These are phyloP conservation scores for Globisporangium solare DNA, from an alignment of 352 stramenopile species.

Conservation along the genomic window DNA sequence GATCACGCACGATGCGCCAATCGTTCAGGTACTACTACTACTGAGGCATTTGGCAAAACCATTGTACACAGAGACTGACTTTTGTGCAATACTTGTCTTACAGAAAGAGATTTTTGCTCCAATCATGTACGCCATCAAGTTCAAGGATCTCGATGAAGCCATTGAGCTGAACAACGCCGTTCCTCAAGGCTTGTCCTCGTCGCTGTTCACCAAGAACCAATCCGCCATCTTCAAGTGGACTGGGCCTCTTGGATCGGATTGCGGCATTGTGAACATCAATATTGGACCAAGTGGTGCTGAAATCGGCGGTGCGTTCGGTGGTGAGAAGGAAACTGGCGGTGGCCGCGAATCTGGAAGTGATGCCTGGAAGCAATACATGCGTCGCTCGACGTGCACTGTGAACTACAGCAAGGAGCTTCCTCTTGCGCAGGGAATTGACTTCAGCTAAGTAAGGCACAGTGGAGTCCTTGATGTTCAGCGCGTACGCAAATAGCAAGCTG, in stretches of 20 bases:
- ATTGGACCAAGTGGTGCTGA: constrained; percentile 90
- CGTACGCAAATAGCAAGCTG: not conserved
- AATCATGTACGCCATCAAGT: constrained; percentile 90
- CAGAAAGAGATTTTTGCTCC: constrained; percentile 91
- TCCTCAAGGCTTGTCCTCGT: constrained; percentile 89
- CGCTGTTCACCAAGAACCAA: constrained; percentile 91
- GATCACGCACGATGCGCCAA: constrained; percentile 72
- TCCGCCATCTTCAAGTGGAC: constrained; percentile 92
- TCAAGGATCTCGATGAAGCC: constrained; percentile 86
- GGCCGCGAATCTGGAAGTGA: constrained; percentile 90
- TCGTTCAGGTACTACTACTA: constrained; percentile 44
- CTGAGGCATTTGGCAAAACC: not conserved
- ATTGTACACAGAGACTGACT: not conserved
- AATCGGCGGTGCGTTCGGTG: constrained; percentile 91
- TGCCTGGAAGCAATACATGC: constrained; percentile 94
- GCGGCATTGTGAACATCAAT: constrained; percentile 93
- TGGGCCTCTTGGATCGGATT: constrained; percentile 86
- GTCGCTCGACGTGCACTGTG: constrained; percentile 91
- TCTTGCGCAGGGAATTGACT: constrained; percentile 91
- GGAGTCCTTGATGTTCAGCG: not conserved
- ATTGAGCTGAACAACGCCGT: constrained; percentile 92
- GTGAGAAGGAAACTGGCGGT: constrained; percentile 91
- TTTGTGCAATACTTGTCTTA: constrained; percentile 5
- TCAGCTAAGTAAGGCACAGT: constrained; percentile 47
- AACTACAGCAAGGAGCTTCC: constrained; percentile 92